phyloP scores from a whole-genome alignment of 768 basidiomycete species.

The Podaxis rugospora region DNA sequence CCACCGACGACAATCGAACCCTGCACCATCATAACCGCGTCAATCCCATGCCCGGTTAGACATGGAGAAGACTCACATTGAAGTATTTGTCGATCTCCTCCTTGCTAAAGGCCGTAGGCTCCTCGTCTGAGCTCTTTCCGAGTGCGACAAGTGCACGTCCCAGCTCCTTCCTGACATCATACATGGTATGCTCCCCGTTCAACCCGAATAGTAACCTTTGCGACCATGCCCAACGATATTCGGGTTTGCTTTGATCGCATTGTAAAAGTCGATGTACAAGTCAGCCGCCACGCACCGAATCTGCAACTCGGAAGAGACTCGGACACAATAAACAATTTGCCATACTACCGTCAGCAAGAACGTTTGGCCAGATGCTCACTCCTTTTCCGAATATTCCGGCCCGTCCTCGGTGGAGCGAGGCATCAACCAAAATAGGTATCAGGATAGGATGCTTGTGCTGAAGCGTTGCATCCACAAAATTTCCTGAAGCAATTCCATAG shows the following conservation, averaged over 20 bases:
- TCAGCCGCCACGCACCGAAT: constrained; percentile 32
- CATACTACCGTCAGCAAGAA: constrained; percentile 50
- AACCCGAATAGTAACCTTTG: constrained; percentile 45
- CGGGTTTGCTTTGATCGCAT: constrained; percentile 23
- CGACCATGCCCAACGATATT: constrained; percentile 36
- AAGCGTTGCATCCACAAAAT: constrained; percentile 46
- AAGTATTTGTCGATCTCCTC: constrained; percentile 39
- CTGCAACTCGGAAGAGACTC: background rate
- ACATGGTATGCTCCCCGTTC: constrained; percentile 41
- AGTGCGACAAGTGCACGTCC: constrained; percentile 32
- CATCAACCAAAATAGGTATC: constrained; percentile 40
- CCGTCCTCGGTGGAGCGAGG: constrained; percentile 36
- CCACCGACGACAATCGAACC: constrained; percentile 14
- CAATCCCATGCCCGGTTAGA: background rate
- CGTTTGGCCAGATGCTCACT: constrained; percentile 49
- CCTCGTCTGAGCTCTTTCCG: constrained; percentile 30
- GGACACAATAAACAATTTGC: background rate
- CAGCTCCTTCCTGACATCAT: constrained; percentile 32
- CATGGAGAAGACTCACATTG: constrained; percentile 15
- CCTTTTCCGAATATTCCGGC: constrained; percentile 51
- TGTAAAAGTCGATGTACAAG: constrained; percentile 37
- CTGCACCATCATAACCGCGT: background rate
- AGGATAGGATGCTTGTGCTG: constrained; percentile 47
- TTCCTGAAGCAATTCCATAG: constrained; percentile 42
- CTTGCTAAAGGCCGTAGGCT: constrained; percentile 42